phyloP scores from a whole-genome alignment of 176 grass and related monocot species.

The Phragmites australis region DNA sequence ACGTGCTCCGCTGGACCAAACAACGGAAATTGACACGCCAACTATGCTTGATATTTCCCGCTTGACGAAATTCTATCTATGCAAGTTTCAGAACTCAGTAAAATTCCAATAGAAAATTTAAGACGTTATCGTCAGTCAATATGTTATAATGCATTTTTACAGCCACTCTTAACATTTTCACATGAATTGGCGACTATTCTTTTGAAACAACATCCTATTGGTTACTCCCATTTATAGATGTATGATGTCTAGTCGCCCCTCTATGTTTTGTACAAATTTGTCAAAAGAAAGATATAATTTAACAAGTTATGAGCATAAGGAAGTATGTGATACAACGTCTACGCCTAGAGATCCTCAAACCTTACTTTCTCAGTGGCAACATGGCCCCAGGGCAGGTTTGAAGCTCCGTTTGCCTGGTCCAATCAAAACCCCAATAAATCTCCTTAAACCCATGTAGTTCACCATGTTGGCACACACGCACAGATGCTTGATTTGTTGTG shows the following conservation, averaged over 20 bases:
- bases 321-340: background rate
- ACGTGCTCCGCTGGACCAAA: background rate
- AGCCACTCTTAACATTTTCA: background rate
- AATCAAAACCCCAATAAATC: background rate
- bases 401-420: background rate
- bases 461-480: background rate
- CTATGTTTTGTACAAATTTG: background rate
- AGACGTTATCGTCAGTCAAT: background rate
- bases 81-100: background rate
- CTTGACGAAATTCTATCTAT: background rate
- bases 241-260: background rate
- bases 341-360: background rate
- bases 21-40: background rate
- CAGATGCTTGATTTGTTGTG: background rate
- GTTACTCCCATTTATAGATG: conserved; percentile 11
- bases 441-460: background rate
- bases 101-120: too few relatives aligned
- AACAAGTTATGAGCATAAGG: background rate
- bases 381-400: background rate
- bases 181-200: background rate
- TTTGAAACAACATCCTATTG: background rate
- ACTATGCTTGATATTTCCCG: background rate
- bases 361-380: background rate
- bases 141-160: background rate
- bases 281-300: background rate